Evolutionary conservation across 805 yeast species (phyloP).

Genomic region (Torulaspora quercuum): DNA sequence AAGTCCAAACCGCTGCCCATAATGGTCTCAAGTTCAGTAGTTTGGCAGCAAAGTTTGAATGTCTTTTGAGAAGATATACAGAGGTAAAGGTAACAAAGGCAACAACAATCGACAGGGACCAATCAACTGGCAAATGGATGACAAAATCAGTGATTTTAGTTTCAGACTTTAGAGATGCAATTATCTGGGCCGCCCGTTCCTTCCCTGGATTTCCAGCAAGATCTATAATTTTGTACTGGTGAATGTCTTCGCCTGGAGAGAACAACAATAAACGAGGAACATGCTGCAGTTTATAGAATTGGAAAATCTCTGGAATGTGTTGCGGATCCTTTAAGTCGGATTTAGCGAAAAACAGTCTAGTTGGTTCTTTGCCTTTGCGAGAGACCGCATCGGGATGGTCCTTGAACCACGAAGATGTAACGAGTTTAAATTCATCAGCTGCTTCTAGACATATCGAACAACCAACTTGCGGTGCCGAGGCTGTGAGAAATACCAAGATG

Average conservation of each 20-base stretch:
- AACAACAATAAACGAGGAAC: conserved; percentile 76
- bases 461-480: conserved; percentile 67
- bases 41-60: conserved; percentile 36
- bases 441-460: conserved; percentile 72
- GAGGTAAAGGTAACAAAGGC: conserved; percentile 38
- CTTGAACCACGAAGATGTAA: conserved; percentile 62
- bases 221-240: conserved; percentile 30
- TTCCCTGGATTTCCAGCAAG: conserved; percentile 37
- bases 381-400: conserved; percentile 53
- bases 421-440: conserved; percentile 56
- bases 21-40: conserved; percentile 51
- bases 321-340: conserved; percentile 67
- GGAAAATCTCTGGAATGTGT: conserved; percentile 44
- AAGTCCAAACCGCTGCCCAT: conserved; percentile 65
- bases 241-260: conserved; percentile 48
- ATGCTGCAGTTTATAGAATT: conserved; percentile 49
- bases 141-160: conserved; percentile 30
- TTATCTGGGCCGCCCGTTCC: conserved; percentile 35
- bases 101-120: conserved; percentile 37
- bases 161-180: conserved; percentile 28
- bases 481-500: conserved; percentile 68
- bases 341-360: conserved; percentile 62
- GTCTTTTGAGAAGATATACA: conserved; percentile 35
- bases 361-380: conserved; percentile 18
- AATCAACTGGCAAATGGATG: conserved; percentile 39